Base-by-base conservation (phyloP, 768 basidiomycete species). In the Leccinum subgranulosum region DNA sequence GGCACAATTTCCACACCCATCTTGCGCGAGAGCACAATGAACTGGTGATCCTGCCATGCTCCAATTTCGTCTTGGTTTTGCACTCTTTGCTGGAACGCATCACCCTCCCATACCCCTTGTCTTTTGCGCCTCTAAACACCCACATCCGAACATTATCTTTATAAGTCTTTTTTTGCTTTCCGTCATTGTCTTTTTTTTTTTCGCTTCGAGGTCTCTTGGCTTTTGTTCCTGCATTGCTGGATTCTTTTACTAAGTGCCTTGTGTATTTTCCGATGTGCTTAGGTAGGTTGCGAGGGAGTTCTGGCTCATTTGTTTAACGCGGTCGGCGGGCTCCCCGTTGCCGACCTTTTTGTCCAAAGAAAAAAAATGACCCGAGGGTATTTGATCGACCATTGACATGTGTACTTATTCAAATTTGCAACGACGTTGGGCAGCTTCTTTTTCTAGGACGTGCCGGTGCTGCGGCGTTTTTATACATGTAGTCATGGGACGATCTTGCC, bases 11-110 rank as follows among this genome's bases (percentile, higher is more conserved):
- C 86, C 3, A 82, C 88, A 51, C 91, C 92, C 21, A 81, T 92
- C 59, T 68, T 94, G 73, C 77, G 82, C 67, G 87, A 90, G 75
- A 93, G 86, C 73, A 92, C 85, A 63, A 84, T 92, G 84, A 89
- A 91, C 71, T 93, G 90, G 90, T 93, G 77, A 78, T 43, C 45
- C 6, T 57, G 27, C 29, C 25, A 11, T 23, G 3, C 27, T 53
- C 43, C 49, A 2, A 14, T 45, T 11, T 31, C 25, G 0, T 12
- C 12, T 23, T 33, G 21, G 11, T n/a, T 41, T 25, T 55, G 33
- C 34, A 34, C 62, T 29, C 34, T 51, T 25, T 29, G 45, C 23
- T 48, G 60, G 60, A 68, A 60, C n/a, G 33, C 6, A 43, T 23
- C n/a, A 27, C 49, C 33, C 54, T 51, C 31, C 28, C 50, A 69